phyloP scores from a whole-genome alignment of 805 yeast species.

The Metschnikowia picachoensis region DNA sequence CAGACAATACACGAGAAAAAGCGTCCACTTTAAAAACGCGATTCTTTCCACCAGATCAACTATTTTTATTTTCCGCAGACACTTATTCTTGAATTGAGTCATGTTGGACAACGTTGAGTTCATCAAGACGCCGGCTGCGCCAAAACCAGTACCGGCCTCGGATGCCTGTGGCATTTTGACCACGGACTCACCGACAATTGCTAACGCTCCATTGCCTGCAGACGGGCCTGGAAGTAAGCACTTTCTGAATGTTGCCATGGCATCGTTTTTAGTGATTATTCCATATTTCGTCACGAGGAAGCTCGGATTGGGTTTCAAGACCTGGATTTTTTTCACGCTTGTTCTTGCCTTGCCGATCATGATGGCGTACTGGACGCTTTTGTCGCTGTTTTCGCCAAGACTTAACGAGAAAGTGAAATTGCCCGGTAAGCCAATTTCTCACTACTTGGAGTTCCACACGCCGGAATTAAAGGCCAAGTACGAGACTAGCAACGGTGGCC shows the following conservation, averaged over 20 bases:
- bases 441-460: slow-evolving; percentile 79
- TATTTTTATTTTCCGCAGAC: neutral
- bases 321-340: slow-evolving; percentile 58
- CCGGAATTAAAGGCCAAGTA: slow-evolving; percentile 64
- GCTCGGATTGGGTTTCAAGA: slow-evolving; percentile 65
- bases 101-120: slow-evolving; percentile 48
- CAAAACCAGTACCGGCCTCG: slow-evolving; percentile 22
- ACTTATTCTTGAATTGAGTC: neutral
- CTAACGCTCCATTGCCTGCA: slow-evolving; percentile 84
- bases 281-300: slow-evolving; percentile 64
- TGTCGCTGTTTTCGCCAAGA: slow-evolving; percentile 77
- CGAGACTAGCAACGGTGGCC: slow-evolving; percentile 49
- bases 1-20: no score
- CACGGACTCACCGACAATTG: slow-evolving; percentile 60
- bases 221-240: slow-evolving; percentile 85
- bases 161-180: slow-evolving; percentile 36
- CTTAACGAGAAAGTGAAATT: slow-evolving; percentile 70
- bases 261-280: slow-evolving; percentile 46
- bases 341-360: slow-evolving; percentile 64
- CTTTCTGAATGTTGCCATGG: slow-evolving; percentile 59
- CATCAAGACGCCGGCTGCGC: slow-evolving; percentile 56
- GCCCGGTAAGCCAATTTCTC: slow-evolving; percentile 75
- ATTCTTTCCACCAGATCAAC: neutral
- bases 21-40: no score
- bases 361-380: slow-evolving; percentile 77